Base-by-base conservation (phyloP, 305 asterid species). In the Petunia hybrid region DNA sequence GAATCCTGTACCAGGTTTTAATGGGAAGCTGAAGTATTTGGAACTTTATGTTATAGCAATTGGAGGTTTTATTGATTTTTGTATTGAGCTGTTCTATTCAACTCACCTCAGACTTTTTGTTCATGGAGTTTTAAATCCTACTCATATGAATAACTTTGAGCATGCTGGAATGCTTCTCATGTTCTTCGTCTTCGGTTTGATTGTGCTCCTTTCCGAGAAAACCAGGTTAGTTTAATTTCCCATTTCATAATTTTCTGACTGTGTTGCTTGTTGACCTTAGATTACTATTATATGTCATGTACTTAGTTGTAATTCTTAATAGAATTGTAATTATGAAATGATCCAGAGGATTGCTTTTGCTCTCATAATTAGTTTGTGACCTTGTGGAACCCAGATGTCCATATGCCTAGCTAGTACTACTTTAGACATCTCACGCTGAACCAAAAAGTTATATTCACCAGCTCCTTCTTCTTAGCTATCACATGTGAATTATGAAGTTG, bases 91-190 rank as follows among this genome's bases (percentile, higher is more conserved):
- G 73, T 80, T 97, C 60, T 93, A 89, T 80, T 84, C 98, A 1
- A 93, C 99, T 10, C 99, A 94, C 87, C 95, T 94, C 84, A 91
- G 84, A 90, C 91, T 94, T 86, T n/a, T 97, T 42, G 98, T 88
- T 84, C 12, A 92, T 85, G 98, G 98, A 56, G 87, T 88, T 57
- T 81, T 97, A 92, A 94, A 94, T 87, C 98, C 99, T 57, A 39
- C 85, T 70, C 98, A 93, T 73, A 92, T 94, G 98, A 97, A 97
- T 85, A 89, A 97, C 84, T 97, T 97, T 74, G 99, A 97, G 89
- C 99, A 97, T 86, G 89, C 97, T 1, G 99, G 99, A 8, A 97
- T 97, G 98, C 92, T 97, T 71, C 94, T 97, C 83, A 93, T 94
- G 99, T 97, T 94, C 94, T 91, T 92, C 88, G 74, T 92, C 84